A percentile compares a stretch with the other conserved stretches of the same genome.
Conservation (phyloP, 371 early-diverging fungal species). For the Mycotypha africana region DNA sequence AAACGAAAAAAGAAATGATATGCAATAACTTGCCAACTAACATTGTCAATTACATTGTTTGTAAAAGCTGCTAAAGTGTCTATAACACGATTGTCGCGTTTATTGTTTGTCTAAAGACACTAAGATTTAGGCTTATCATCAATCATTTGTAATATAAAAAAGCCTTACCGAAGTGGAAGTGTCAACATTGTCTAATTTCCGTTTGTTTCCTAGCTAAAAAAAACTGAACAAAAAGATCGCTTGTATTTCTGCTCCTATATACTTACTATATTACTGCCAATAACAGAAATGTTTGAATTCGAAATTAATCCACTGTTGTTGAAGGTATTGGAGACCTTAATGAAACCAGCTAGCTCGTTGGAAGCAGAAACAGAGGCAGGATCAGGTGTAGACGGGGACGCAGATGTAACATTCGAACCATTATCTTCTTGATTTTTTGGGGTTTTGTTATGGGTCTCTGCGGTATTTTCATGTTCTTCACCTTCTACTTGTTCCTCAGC, state of each 20-base stretch:
- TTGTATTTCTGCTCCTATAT: slow-evolving; percentile 4
- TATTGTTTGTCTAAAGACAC: too few relatives aligned
- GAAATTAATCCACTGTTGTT: slow-evolving; percentile 8
- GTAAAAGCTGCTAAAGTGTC: slow-evolving; percentile 1
- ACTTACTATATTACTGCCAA: slow-evolving; percentile 4
- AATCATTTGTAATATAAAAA: slow-evolving; percentile 6
- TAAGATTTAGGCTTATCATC: slow-evolving; percentile 7
- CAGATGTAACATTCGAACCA: slow-evolving; percentile 4
- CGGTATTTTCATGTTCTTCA: too few relatives aligned
- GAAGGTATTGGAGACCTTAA: slow-evolving; percentile 4
- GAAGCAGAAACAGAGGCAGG: slow-evolving; percentile 1
- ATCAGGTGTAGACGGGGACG: too few relatives aligned
- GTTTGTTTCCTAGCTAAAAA: slow-evolving; percentile 6
- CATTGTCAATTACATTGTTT: slow-evolving; percentile 6
- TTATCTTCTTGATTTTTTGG: slow-evolving; percentile 1
- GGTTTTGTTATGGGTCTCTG: too few relatives aligned
- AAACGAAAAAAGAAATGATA: slow-evolving; percentile 5
- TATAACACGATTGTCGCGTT: slow-evolving; percentile 1
- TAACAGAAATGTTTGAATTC: slow-evolving; percentile 4
- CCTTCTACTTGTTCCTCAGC: slow-evolving; percentile 1
- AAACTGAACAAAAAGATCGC: slow-evolving; percentile 6
- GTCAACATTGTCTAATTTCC: slow-evolving; percentile 7
- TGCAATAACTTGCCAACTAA: slow-evolving; percentile 1
- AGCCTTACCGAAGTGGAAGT: slow-evolving; percentile 4
- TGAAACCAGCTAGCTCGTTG: slow-evolving; percentile 3